Conservation (phyloP, 805 yeast genomes). For the Nadsonia fulvescens region DNA sequence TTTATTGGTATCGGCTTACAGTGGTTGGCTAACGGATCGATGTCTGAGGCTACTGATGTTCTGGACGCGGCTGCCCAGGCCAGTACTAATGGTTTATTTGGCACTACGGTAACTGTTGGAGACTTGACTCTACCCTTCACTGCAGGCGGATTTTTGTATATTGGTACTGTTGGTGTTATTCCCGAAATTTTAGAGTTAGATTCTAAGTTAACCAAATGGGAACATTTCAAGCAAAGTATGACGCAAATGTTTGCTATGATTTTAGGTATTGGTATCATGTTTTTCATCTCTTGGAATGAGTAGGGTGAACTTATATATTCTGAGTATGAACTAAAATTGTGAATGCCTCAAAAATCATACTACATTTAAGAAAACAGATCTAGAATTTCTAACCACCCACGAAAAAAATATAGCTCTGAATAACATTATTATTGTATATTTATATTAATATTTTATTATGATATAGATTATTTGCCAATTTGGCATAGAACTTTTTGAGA, state of each 20-base stretch:
- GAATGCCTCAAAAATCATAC: too few relatives aligned
- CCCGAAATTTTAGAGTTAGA: conserved; percentile 43
- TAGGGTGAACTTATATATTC: too few relatives aligned
- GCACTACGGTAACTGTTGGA: conserved; percentile 31
- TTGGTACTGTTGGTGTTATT: conserved; percentile 57
- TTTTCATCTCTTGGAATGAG: conserved; percentile 30
- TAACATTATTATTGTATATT: too few relatives aligned
- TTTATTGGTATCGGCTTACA: conserved; percentile 39
- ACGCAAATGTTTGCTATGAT: conserved; percentile 31
- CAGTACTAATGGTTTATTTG: conserved; percentile 24
- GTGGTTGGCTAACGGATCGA: conserved; percentile 12
- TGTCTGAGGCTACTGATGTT: conserved; percentile 7
- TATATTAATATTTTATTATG: too few relatives aligned
- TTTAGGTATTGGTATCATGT: conserved; percentile 43
- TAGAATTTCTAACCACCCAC: too few relatives aligned
- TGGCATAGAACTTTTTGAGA: too few relatives aligned
- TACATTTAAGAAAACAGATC: too few relatives aligned
- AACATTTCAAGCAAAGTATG: conserved; percentile 24
- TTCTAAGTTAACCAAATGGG: conserved; percentile 17
- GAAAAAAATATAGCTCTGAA: too few relatives aligned
- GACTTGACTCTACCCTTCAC: conserved; percentile 52
- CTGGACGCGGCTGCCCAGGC: conserved; percentile 6
- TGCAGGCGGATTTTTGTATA: conserved; percentile 60
- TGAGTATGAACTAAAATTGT: too few relatives aligned
- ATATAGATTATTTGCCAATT: too few relatives aligned